Conservation (phyloP, 2,329 filamentous ascomycete species). For the Lasiodiplodia sp. region DNA sequence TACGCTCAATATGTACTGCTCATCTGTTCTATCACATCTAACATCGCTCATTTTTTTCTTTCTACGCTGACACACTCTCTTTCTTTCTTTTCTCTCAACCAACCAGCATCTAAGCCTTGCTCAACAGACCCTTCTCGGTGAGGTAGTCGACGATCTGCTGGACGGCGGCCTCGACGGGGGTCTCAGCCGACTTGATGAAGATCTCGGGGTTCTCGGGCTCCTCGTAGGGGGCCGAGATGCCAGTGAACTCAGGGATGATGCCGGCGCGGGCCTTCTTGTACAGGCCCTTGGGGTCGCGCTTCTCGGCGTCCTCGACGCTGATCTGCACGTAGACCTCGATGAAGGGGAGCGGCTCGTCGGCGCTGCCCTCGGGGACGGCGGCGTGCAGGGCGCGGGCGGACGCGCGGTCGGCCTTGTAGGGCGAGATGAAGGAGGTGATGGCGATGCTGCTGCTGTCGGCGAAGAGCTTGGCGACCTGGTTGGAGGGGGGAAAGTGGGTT, state of each 20-base stretch:
- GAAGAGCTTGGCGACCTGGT: conserved; percentile 89
- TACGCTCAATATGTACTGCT: neutral
- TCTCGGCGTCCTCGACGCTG: conserved; percentile 87
- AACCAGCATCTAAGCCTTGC: conserved; percentile 33
- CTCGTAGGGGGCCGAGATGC: conserved; percentile 95
- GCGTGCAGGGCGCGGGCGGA: conserved; percentile 83
- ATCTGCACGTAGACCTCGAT: conserved; percentile 95
- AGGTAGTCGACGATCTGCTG: conserved; percentile 83
- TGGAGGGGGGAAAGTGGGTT: neutral
- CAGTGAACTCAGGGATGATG: conserved; percentile 97
- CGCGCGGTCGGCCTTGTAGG: conserved; percentile 86
- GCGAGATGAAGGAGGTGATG: conserved; percentile 96
- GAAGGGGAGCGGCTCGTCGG: conserved; percentile 75
- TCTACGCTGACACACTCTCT: neutral
- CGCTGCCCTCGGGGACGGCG: conserved; percentile 57
- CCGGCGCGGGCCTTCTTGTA: conserved; percentile 97
- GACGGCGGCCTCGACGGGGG: conserved; percentile 87
- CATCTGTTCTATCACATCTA: neutral
- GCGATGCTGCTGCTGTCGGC: conserved; percentile 87
- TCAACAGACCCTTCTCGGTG: conserved; percentile 71
- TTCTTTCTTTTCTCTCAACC: neutral
- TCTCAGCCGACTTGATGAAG: conserved; percentile 81
- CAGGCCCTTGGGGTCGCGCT: conserved; percentile 94
- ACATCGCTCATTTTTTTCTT: neutral
- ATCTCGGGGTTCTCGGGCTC: conserved; percentile 86